phyloP scores from a whole-genome alignment of 352 stramenopile species.

The Peronospora farinosa region DNA sequence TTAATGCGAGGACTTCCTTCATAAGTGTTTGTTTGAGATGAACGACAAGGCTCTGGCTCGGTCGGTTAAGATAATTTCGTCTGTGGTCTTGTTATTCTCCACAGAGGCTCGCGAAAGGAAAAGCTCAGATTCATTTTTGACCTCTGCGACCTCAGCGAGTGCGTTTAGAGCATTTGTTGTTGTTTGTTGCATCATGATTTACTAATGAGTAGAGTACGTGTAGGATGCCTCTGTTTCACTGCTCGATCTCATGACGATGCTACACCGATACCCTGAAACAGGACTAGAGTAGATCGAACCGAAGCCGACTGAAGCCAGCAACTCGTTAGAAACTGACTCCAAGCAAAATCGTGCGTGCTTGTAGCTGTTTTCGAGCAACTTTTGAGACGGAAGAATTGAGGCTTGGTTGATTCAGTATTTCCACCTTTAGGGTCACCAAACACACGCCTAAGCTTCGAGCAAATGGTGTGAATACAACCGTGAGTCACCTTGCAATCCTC shows the following conservation, averaged over 20 bases:
- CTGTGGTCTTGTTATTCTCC: slow-evolving; percentile 80
- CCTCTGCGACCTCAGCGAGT: slow-evolving; percentile 88
- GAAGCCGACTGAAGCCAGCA: slow-evolving; percentile 15
- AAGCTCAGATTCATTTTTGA: too few species aligned
- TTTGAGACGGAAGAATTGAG: slow-evolving; percentile 50
- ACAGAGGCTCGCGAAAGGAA: slow-evolving; percentile 81
- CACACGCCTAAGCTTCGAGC: slow-evolving; percentile 76
- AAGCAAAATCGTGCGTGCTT: slow-evolving; percentile 22
- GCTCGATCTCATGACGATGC: slow-evolving; percentile 77
- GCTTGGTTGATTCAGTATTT: slow-evolving; percentile 83
- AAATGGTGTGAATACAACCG: too few species aligned
- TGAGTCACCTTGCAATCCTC: too few species aligned
- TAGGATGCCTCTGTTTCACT: slow-evolving; percentile 82
- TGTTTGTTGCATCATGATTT: neutral
- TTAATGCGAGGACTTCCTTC: slow-evolving; percentile 83
- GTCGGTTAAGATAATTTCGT: slow-evolving; percentile 92
- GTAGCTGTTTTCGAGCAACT: neutral
- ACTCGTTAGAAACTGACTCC: slow-evolving; percentile 13
- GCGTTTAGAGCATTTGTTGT: slow-evolving; percentile 4
- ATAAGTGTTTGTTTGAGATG: slow-evolving; percentile 89
- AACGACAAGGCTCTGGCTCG: slow-evolving; percentile 88
- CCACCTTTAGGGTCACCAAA: slow-evolving; percentile 30
- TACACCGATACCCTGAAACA: slow-evolving; percentile 79
- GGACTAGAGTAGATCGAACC: slow-evolving; percentile 54
- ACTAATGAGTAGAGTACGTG: slow-evolving; percentile 16